Percentiles rank a stretch among this genome's conserved stretches.
Evolutionary conservation across 1,284 basidiomycete species (phyloP).

Genomic region (Pseudozyma tsukubaensis): DNA sequence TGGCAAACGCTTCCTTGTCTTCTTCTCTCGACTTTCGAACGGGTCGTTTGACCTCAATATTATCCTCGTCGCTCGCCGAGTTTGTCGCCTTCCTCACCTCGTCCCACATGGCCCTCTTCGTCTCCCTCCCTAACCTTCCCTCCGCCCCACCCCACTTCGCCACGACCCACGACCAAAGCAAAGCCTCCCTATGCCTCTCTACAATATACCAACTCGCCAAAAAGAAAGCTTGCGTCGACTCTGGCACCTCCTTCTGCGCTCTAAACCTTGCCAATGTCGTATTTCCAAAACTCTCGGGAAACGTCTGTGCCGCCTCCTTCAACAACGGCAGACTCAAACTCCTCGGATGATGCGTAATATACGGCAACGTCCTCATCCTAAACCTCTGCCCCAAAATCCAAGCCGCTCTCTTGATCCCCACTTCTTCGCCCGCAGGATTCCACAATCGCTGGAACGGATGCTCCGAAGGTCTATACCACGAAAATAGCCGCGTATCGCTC

Average conservation of each 20-base stretch:
- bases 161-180: constrained; percentile 55
- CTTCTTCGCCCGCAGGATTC: constrained; percentile 53
- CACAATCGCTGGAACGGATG: constrained; percentile 48
- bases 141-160: constrained; percentile 65
- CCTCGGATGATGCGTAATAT: constrained; percentile 71
- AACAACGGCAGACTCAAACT: constrained; percentile 67
- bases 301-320: constrained; percentile 47
- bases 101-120: constrained; percentile 68
- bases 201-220: constrained; percentile 48
- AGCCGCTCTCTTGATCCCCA: constrained; percentile 46
- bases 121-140: constrained; percentile 60
- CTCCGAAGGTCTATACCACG: constrained; percentile 39
- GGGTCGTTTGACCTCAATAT: constrained; percentile 20
- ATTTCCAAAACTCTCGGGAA: constrained; percentile 33
- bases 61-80: constrained; percentile 4
- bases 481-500: constrained; percentile 34
- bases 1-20: constrained; percentile 12
- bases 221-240: constrained; percentile 69
- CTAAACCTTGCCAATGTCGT: constrained; percentile 50
- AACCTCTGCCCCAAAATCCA: constrained; percentile 64
- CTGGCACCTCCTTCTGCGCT: constrained; percentile 62
- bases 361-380: constrained; percentile 69
- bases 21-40: constrained; percentile 23
- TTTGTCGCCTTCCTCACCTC: constrained; percentile 64
- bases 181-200: constrained; percentile 58